Base-by-base conservation (phyloP, 1,284 basidiomycete species). In the Agaricales sp. region DNA sequence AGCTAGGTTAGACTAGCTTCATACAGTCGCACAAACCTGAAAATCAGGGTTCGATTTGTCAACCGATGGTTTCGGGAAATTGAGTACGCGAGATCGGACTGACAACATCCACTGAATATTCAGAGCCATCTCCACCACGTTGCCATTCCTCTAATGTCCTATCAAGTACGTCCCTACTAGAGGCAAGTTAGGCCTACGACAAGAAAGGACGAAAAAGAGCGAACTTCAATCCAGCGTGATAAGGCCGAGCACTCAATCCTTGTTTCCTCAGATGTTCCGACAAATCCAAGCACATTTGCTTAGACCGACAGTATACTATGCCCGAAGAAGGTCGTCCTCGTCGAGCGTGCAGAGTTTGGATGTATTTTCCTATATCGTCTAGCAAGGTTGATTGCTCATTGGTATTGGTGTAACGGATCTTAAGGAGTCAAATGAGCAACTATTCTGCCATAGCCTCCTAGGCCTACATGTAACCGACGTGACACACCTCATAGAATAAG, bases 291-390 rank as follows among this genome's bases (percentile, higher is more conserved):
- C 90, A 93, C 41, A 75, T 77, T 3, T 63, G 69, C 37, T 76
- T 74, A 24, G 69, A 72, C 22, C 88, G 70, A 61, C 89, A 92
- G 58, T 93, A 93, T 1, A 93, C 74, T 41, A 93, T 82, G 0
- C 90, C 91, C 0, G 80, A 82, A 0, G 85, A 84, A 1, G 81
- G 67, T 12, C 73, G 66, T 19, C 74, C 73, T 4, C 82, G 70
- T 50, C 79, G 70, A 24, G 67, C 63, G 57, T 85, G 73, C 23
- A 87, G 64, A 1, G 67, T 72, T 18, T 65, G 68, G 52, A 92
- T 85, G 58, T 83, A 89, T 22, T 79, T 72, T 54, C 69, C 68
- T 3, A 92, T 74, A 46, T 87, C 81, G 19, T 71, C 67, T 74
- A 82, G 81, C 46, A 80, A 73, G 6, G 67, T 65, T 4, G 61